Evolutionary conservation across 176 grass and related monocot genomes (phyloP), one percentile per base, ranked within the genome.

Genomic region (Phyllostachys edulis): DNA sequence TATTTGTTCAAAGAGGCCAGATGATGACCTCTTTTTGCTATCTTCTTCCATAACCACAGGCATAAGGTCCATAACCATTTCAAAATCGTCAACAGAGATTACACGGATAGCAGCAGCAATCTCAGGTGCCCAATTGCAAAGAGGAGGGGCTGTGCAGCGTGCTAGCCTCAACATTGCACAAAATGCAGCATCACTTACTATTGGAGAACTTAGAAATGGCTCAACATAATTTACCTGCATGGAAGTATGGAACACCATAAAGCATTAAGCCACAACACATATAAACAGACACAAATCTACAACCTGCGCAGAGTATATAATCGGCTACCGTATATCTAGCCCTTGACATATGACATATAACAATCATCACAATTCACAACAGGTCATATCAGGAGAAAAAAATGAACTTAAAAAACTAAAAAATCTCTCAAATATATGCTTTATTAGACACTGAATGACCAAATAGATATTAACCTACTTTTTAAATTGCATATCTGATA

Each of bases 161-260:
- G 96, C 91, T 69, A 98, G 89, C 14, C 75, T 98, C 83, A 98
- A 80, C 89, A 95, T 90, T 37, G 93, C 78, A 76, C 80, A 21
- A 90, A 98, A 98, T 71, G 96, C 92, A 80, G 96, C 85, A 90
- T 90, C 82, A 75, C 87, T 90, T 61, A 95, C 96, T 87, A 98
- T 98, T 79, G 80, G 73, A 85, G 96, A 98, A 71, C 85, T 76
- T 68, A 98, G 85, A 69, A 98, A 80, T 3, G 96, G 91, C 63
- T 95, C 89, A 50, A 95, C 81, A 86, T 95, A 98, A 66, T 90
- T 87, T 69, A 98, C 90, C 95, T 98, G 81, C 62, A 85, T 73
- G 26, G 66, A 57, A 80, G 81, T 62, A 85, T 73, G 26, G 66
- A 57, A 80, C 26, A 83, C 47, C 63, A 77, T 89, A 36, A 71